Evolutionary conservation across 2,329 filamentous ascomycete genomes (phyloP).

Genomic region (Ascochyta koolunga): DNA sequence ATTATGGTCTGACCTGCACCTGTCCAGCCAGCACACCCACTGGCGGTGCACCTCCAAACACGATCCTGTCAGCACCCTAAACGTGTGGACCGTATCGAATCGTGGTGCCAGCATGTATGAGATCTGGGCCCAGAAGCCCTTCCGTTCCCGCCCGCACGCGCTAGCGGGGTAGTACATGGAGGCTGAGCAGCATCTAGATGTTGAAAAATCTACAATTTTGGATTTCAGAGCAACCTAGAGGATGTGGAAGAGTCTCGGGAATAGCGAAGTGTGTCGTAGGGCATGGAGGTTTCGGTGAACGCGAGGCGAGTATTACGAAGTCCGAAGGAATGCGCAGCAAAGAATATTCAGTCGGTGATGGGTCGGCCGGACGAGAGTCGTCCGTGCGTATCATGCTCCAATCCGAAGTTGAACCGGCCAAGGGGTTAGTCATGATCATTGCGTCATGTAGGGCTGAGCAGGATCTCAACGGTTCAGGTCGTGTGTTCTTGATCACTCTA

Average conservation of each 20-base stretch:
- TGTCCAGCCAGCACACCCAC: background rate
- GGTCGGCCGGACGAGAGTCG: background rate
- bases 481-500: conserved; percentile 6
- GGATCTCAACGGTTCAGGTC: conserved; percentile 9
- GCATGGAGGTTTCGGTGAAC: background rate
- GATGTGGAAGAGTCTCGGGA: background rate
- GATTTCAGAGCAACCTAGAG: background rate
- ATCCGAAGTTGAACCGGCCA: background rate
- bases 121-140: conserved; percentile 15
- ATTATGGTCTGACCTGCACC: background rate
- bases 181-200: conserved; percentile 14
- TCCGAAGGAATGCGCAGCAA: background rate
- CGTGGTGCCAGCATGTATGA: conserved; percentile 9
- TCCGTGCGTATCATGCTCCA: background rate
- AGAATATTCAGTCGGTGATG: background rate
- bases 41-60: background rate
- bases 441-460: conserved; percentile 18
- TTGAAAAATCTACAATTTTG: background rate
- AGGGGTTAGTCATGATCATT: background rate
- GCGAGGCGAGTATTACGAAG: background rate
- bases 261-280: background rate
- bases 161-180: conserved; percentile 11
- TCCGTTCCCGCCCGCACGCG: conserved; percentile 17
- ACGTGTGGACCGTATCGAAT: conserved; percentile 8
- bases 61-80: conserved; percentile 16